phyloP scores from a whole-genome alignment of 176 grass and related monocot species.

The Carex kokanica region DNA sequence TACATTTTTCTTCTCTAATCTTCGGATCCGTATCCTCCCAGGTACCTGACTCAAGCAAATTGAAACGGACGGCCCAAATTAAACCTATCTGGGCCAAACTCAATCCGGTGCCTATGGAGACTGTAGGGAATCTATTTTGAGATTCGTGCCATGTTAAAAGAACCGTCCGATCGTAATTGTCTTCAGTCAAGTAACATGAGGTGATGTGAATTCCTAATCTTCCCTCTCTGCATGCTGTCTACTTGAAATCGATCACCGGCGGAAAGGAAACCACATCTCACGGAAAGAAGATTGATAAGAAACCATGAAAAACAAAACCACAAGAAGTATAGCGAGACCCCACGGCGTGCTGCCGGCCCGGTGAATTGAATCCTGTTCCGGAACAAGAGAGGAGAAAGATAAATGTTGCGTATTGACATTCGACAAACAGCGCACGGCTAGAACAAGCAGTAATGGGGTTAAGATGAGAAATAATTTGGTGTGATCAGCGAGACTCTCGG shows the following conservation, averaged over 20 bases:
- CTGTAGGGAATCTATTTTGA: too few relatives aligned
- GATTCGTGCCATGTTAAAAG: too few relatives aligned
- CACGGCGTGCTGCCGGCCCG: constrained; percentile 60
- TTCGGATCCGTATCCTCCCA: too few relatives aligned
- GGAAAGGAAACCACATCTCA: constrained; percentile 61
- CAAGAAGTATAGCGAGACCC: constrained; percentile 51
- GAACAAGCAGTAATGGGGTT: constrained; percentile 48
- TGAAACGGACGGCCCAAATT: too few relatives aligned
- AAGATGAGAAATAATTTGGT: constrained; percentile 43
- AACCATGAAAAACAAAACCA: constrained; percentile 66
- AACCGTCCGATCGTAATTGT: too few relatives aligned
- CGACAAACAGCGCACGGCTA: constrained; percentile 49
- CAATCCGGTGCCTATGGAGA: too few relatives aligned
- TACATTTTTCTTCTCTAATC: not conserved
- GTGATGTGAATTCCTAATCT: too few relatives aligned
- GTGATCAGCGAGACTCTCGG: constrained; percentile 39
- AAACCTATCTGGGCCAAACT: too few relatives aligned
- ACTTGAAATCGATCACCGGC: constrained; percentile 23
- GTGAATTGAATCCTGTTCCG: constrained; percentile 57
- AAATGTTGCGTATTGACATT: constrained; percentile 1
- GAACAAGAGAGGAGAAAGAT: constrained; percentile 38
- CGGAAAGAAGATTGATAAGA: constrained; percentile 71
- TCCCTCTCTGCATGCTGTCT: not conserved
- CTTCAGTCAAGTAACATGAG: too few relatives aligned
- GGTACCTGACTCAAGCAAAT: too few relatives aligned